Percentiles rank a stretch among this genome's conserved stretches.
phyloP scores from a whole-genome alignment of 768 basidiomycete species.

The Ramaria sp. region DNA sequence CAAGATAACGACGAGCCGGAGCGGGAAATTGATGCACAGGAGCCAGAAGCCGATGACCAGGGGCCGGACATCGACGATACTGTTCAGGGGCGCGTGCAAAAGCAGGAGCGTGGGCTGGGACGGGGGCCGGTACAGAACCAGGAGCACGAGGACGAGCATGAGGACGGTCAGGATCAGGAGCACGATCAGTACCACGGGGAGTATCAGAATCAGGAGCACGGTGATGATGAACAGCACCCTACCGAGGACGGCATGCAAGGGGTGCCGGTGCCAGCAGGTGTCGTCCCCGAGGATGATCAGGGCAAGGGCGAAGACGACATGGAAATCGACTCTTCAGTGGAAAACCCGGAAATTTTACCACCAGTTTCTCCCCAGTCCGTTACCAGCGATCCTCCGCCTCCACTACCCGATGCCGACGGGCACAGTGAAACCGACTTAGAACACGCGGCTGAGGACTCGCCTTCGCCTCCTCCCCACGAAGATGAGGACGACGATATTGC shows the following conservation, averaged over 20 bases:
- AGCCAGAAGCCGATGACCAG: conserved; percentile 30
- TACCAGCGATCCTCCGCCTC: conserved; percentile 12
- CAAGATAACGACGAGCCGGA: conserved; percentile 15
- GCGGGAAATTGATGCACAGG: neutral
- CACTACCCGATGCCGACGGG: conserved; percentile 21
- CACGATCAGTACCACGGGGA: conserved; percentile 15
- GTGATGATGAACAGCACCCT: neutral
- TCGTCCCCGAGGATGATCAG: conserved; percentile 12
- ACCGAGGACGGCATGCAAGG: neutral
- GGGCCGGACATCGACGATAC: conserved; percentile 45
- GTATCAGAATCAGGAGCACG: neutral
- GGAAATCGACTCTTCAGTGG: conserved; percentile 20
- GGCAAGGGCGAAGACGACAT: conserved; percentile 10
- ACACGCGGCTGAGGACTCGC: conserved; percentile 15
- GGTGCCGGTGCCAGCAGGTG: neutral
- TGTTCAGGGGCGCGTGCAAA: conserved; percentile 18
- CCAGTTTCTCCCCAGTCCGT: conserved; percentile 1
- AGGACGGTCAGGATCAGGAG: conserved; percentile 14
- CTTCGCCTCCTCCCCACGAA: conserved; percentile 11
- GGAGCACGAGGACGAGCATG: conserved; percentile 16
- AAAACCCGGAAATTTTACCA: conserved; percentile 11
- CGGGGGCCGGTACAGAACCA: conserved; percentile 11
- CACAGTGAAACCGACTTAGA: conserved; percentile 11
- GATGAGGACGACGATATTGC: conserved; percentile 18
- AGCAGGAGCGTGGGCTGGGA: conserved; percentile 12